Evolutionary conservation across 495 filamentous ascomycete species (phyloP), one percentile per base, ranked within the genome.

Genomic region (Lophiotrema nucula): DNA sequence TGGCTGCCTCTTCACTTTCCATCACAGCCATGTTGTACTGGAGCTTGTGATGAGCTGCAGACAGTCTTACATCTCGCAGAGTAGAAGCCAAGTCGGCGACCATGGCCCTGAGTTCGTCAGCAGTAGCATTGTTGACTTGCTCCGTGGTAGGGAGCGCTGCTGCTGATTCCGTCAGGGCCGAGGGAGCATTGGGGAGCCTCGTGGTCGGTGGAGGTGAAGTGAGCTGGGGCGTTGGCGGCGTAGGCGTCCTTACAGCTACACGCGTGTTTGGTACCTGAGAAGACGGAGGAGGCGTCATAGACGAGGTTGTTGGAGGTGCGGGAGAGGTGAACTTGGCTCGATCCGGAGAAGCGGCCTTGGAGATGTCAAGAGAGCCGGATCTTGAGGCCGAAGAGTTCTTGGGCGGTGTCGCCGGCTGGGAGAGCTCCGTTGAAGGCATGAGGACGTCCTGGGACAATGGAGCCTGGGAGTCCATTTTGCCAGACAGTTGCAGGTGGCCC

Each of bases 11-110:
- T 25, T 86, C 82, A 38, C 88, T 92, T 65, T 95, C 89, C 47
- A 97, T 88, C 46, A 79, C 85, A 21, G 96, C 80, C 58, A 98
- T 79, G 64, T 85, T 90, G 67, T 93, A 89, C 69, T 97, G 92
- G 44, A 98, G 74, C 67, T 93, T 95, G 76, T 95, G 87, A 68
- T 98, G 93, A 22, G 95, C 85, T 0, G 88, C 86, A 42, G 88
- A 86, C 78, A 89, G 88, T 45, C 90, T 88, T 49, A 83, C 79
- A 57, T 88, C 84, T 44, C 79, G 74, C 5, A 84, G 71, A 5
- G 79, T 72, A 10, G 69, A 66, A 24, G 79, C 69, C 1, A 85
- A 69, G 21, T 81, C 79, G 26, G 76, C 73, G 31, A 82, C 79
- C 47, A 92, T 81, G 26, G 73, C 76, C 31, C 77, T 74, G 45